Evolutionary conservation across 2,329 filamentous ascomycete genomes (phyloP).

Genomic region (Fusarium graminum): DNA sequence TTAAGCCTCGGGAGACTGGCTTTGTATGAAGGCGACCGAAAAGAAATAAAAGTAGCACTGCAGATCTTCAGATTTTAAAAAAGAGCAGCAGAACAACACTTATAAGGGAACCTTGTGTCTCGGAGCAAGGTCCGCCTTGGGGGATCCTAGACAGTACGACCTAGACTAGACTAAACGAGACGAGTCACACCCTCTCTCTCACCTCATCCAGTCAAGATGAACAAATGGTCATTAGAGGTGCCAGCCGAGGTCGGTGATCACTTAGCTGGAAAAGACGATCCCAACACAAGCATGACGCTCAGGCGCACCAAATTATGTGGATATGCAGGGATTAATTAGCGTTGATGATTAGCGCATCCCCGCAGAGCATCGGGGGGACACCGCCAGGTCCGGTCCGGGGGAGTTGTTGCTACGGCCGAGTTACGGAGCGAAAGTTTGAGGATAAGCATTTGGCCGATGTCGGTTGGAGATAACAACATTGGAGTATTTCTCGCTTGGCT

Average conservation of each 20-base stretch:
- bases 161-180: conserved; percentile 1
- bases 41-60: conserved; percentile 14
- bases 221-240: conserved; percentile 15
- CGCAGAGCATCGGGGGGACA: conserved; percentile 31
- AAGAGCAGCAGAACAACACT: conserved; percentile 18
- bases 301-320: conserved; percentile 9
- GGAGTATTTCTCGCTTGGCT: conserved; percentile 22
- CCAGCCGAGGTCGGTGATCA: conserved; percentile 42
- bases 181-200: conserved; percentile 22
- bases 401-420: conserved; percentile 34
- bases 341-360: conserved; percentile 28
- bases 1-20: conserved; percentile 2
- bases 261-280: conserved; percentile 16
- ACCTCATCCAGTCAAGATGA: conserved; percentile 14
- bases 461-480: conserved; percentile 31
- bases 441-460: conserved; percentile 30
- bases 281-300: conserved; percentile 14
- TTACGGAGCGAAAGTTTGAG: conserved; percentile 23
- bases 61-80: conserved; percentile 20
- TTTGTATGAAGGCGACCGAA: conserved; percentile 2
- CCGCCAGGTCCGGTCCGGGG: conserved; percentile 12
- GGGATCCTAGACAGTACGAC: conserved; percentile 13
- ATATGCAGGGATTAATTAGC: conserved; percentile 6
- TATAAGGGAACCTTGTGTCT: conserved; percentile 35
- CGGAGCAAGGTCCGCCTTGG: conserved; percentile 28